Evolutionary conservation across 176 grass and related monocot genomes (phyloP).

Genomic region (Eragrostis curvula): DNA sequence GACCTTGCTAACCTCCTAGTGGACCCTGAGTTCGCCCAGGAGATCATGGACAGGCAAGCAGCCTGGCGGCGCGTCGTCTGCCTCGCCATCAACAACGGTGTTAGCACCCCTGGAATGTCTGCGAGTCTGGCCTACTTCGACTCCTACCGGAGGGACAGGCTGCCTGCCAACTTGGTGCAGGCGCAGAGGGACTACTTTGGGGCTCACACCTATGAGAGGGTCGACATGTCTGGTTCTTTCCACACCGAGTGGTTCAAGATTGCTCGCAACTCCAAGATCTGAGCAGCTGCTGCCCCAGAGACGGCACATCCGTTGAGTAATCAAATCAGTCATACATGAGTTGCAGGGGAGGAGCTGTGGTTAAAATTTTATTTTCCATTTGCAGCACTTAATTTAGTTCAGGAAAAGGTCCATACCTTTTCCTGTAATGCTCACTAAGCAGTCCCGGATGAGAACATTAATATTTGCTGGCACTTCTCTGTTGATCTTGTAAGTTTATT

Average conservation of each 20-base stretch:
- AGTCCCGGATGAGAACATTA: too few relatives aligned
- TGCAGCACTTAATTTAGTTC: background rate
- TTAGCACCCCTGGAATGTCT: conserved; percentile 79
- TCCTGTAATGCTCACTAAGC: too few relatives aligned
- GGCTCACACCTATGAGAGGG: conserved; percentile 83
- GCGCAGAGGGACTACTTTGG: conserved; percentile 89
- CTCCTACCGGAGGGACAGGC: conserved; percentile 72
- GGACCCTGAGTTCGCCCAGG: conserved; percentile 79
- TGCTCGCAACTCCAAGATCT: conserved; percentile 63
- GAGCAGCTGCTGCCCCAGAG: conserved; percentile 25
- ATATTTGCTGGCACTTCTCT: too few relatives aligned
- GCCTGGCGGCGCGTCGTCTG: conserved; percentile 74
- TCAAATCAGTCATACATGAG: background rate
- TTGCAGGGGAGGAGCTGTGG: conserved; percentile 22
- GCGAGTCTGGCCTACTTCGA: conserved; percentile 81
- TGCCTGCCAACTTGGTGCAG: conserved; percentile 79
- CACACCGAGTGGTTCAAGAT: conserved; percentile 90
- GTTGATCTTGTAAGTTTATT: conserved; percentile 34
- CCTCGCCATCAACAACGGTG: conserved; percentile 73
- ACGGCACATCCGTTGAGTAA: background rate
- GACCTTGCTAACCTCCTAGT: conserved; percentile 72
- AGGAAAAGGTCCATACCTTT: too few relatives aligned
- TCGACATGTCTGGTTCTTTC: conserved; percentile 69
- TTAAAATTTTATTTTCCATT: conserved; percentile 14
- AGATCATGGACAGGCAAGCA: conserved; percentile 77